phyloP scores from a whole-genome alignment of 2,329 filamentous ascomycete species.

The Knufia fluminis region DNA sequence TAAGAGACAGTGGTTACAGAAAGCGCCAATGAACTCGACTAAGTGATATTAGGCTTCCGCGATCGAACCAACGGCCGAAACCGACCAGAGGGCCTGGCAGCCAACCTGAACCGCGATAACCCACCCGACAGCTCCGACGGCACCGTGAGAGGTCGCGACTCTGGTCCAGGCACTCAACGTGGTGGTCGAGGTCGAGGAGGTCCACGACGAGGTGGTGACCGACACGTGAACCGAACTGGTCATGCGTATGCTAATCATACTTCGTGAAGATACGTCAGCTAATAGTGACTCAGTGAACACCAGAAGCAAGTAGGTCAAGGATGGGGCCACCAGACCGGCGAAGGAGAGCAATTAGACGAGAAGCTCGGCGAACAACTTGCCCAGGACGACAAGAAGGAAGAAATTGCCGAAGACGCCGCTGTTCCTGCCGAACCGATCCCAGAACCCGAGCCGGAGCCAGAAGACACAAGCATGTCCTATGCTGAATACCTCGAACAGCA shows the following conservation, averaged over 20 bases:
- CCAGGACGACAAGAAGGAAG: conserved; percentile 70
- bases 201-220: conserved; percentile 47
- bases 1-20: conserved; percentile 43
- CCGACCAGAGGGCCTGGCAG: conserved; percentile 33
- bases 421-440: conserved; percentile 24
- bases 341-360: conserved; percentile 83
- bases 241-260: conserved; percentile 42
- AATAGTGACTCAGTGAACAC: conserved; percentile 30
- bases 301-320: conserved; percentile 58
- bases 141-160: conserved; percentile 27
- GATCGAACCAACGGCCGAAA: conserved; percentile 73
- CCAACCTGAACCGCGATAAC: conserved; percentile 59
- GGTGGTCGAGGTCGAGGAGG: conserved; percentile 54
- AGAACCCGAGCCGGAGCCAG: conserved; percentile 45
- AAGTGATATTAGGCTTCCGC: conserved; percentile 53
- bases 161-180: conserved; percentile 43
- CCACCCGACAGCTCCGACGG: conserved; percentile 55
- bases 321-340: conserved; percentile 77
- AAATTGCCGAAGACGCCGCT: conserved; percentile 32
- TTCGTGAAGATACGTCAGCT: conserved; percentile 13
- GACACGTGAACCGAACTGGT: conserved; percentile 50
- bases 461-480: conserved; percentile 87
- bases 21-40: neutral
- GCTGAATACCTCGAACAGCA: conserved; percentile 73
- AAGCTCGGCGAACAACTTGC: conserved; percentile 84